phyloP scores from a whole-genome alignment of 2,329 filamentous ascomycete genomes.

The Ceratocystis destructans region DNA sequence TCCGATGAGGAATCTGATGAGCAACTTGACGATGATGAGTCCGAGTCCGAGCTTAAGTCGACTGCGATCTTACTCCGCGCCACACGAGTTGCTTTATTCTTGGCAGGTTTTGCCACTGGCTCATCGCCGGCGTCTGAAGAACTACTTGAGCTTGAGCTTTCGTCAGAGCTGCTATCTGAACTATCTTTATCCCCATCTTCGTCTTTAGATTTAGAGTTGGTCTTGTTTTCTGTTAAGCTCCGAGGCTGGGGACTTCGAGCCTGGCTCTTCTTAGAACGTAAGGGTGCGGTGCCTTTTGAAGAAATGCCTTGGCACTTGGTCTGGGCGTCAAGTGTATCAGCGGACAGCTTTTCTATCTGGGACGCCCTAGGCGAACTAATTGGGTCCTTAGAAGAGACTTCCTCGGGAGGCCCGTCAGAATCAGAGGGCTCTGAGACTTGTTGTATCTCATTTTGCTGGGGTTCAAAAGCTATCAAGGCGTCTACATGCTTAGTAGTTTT shows the following conservation, averaged over 20 bases:
- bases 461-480: not conserved
- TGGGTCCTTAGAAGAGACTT: not conserved
- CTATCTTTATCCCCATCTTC: not conserved
- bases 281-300: not conserved
- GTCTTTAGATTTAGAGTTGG: not conserved
- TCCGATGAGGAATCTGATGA: not conserved
- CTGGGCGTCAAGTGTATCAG: not conserved
- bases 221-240: not conserved
- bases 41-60: constrained; percentile 3
- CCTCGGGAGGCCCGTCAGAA: constrained; percentile 23
- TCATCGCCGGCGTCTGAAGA: constrained; percentile 18
- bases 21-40: constrained; percentile 10
- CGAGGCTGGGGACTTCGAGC: not conserved
- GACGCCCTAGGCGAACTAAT: not conserved
- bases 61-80: too few relatives aligned
- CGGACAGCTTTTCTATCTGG: not conserved
- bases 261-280: not conserved
- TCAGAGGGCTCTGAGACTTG: constrained; percentile 23
- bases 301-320: not conserved
- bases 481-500: not conserved
- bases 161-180: constrained; percentile 8
- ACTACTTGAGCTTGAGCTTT: constrained; percentile 1
- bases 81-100: not conserved
- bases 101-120: not conserved
- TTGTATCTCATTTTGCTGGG: not conserved